phyloP scores from a whole-genome alignment of 306 rosid genomes.

The Cucumis cinereus region DNA sequence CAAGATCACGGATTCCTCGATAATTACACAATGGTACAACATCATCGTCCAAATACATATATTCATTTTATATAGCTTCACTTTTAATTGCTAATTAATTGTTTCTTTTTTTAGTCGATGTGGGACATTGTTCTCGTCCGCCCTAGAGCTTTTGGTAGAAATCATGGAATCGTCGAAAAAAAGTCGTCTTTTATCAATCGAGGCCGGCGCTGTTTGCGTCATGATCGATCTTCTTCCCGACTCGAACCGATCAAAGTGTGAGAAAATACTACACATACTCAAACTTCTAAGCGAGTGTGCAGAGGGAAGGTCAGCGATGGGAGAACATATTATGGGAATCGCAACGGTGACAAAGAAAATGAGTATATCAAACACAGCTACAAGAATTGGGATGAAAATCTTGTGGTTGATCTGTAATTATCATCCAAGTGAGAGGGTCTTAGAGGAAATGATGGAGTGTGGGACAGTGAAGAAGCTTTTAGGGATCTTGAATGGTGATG shows the following conservation, averaged over 20 bases:
- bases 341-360: conserved; percentile 23
- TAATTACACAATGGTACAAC: background rate
- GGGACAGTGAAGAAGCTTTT: conserved; percentile 42
- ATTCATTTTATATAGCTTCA: too few species aligned
- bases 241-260: conserved; percentile 25
- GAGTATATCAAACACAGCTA: conserved; percentile 17
- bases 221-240: conserved; percentile 36
- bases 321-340: conserved; percentile 32
- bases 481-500: conserved; percentile 26
- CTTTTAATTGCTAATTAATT: background rate
- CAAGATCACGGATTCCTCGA: background rate
- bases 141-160: conserved; percentile 26
- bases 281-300: conserved; percentile 32
- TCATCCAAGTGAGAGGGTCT: conserved; percentile 26
- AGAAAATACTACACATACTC: conserved; percentile 19
- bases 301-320: conserved; percentile 36
- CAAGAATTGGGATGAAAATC: conserved; percentile 35
- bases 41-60: background rate
- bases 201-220: conserved; percentile 35
- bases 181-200: conserved; percentile 23
- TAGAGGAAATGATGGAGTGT: conserved; percentile 40
- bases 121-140: conserved; percentile 1
- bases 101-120: background rate
- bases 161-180: conserved; percentile 28
- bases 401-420: conserved; percentile 23